phyloP scores from a whole-genome alignment of 2,329 filamentous ascomycete genomes.

The Herpotrichia juniperi region DNA sequence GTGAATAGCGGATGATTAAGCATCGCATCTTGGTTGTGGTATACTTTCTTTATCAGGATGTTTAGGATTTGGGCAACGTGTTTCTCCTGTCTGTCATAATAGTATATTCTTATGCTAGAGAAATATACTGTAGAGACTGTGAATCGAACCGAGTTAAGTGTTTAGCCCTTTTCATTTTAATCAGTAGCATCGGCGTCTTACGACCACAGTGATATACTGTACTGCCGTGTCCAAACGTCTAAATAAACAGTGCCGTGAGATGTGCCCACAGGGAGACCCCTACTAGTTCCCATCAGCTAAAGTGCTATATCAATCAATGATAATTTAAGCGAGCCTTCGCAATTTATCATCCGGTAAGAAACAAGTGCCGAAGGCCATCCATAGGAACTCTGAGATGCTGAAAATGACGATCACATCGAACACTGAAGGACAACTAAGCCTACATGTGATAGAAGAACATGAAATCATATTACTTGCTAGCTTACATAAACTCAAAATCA shows the following conservation, averaged over 20 bases:
- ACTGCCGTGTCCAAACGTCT: slow-evolving; percentile 2
- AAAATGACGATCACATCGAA: not conserved
- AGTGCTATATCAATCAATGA: not conserved
- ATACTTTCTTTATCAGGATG: too few relatives aligned
- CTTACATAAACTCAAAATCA: too few relatives aligned
- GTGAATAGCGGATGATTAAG: too few relatives aligned
- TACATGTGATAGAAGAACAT: too few relatives aligned
- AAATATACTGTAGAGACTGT: too few relatives aligned
- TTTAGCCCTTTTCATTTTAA: not conserved
- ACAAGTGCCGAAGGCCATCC: not conserved
- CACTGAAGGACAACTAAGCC: too few relatives aligned
- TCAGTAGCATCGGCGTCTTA: not conserved
- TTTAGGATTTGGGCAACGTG: too few relatives aligned
- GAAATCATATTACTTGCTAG: too few relatives aligned
- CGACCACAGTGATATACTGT: not conserved
- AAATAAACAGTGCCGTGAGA: not conserved
- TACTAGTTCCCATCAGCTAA: not conserved
- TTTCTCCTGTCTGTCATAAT: too few relatives aligned
- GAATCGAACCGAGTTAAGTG: too few relatives aligned
- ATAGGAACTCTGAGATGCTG: not conserved
- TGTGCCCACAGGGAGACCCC: not conserved
- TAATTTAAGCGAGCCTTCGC: not conserved
- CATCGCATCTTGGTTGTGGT: too few relatives aligned
- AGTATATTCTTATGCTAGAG: too few relatives aligned
- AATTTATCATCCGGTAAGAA: not conserved